Evolutionary conservation across 768 basidiomycete genomes (phyloP), one percentile per base, ranked within the genome.

Genomic region (Butyriboletus loyo): DNA sequence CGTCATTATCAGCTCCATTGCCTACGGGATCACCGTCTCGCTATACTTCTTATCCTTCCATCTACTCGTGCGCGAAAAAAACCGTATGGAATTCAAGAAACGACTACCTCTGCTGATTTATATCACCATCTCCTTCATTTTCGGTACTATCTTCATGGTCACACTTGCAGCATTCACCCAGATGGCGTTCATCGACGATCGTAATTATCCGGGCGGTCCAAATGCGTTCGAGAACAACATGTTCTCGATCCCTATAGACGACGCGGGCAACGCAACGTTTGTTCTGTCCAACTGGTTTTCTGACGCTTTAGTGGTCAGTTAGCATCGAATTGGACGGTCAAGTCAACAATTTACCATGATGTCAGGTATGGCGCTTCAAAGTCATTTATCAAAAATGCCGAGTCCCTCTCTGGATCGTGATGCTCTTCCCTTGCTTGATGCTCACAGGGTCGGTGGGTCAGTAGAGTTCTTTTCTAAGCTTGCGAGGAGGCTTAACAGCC

Each of bases 201-300:
- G 72, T 5, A 57, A 70, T 42, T 71, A 61, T 28, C 66, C 66
- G 0, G 68, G 68, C 2, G 71, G 72, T 17, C 70, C 71, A 7
- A 60, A 39, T 9, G 60, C 53, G 13, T 72, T 50, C 36, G 60
- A 60, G 25, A 46, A 54, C 6, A 19, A 46, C 1, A 51, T 53
- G 47, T 72, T 58, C 49, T 56, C 55, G 5, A 55, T 60, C 15
- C 66, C 65, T n/a, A 25, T 62, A 5, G 56, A 58, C 21, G 17
- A 51, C 11, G 5, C 32, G 8, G 60, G 58, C 3, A 65, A 60
- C 11, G 53, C 1, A 0, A 41, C 37, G 7, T 52, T 56, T n/a
- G 50, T 44, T 15, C 21, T 55, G 8, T 45, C 54, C 30, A 57
- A 49, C 30, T 62, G 57, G 52, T 35, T 63, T 17, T 59, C 48